Conservation (phyloP, 2,329 filamentous ascomycete species). For the Fusarium continuum region DNA sequence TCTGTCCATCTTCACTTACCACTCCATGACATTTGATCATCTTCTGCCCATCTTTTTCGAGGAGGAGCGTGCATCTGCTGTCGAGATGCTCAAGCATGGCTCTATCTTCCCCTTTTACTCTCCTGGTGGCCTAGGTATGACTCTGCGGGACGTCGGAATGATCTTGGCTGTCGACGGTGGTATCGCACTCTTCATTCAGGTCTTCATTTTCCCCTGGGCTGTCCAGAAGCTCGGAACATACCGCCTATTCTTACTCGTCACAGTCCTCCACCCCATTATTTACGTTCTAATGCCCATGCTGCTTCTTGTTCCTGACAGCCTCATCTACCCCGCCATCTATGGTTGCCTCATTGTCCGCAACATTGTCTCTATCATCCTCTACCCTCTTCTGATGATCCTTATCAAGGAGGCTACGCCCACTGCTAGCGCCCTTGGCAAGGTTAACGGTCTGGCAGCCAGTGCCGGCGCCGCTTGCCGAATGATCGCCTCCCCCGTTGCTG, state of each 20-base stretch:
- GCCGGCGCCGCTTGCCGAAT: conserved; percentile 74
- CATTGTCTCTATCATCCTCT: conserved; percentile 69
- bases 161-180: conserved; percentile 68
- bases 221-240: conserved; percentile 68
- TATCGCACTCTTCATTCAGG: conserved; percentile 68
- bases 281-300: conserved; percentile 69
- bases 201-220: conserved; percentile 68
- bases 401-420: conserved; percentile 73
- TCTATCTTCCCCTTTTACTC: conserved; percentile 61
- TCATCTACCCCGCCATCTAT: conserved; percentile 68
- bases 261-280: conserved; percentile 67
- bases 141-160: conserved; percentile 68
- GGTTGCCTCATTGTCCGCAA: conserved; percentile 66
- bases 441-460: conserved; percentile 73
- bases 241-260: conserved; percentile 66
- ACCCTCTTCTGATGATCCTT: conserved; percentile 71
- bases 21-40: conserved; percentile 95
- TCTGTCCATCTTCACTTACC: conserved; percentile 90
- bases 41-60: conserved; percentile 93
- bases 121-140: conserved; percentile 70
- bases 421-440: conserved; percentile 65
- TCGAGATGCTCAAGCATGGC: conserved; percentile 46
- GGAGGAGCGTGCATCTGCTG: conserved; percentile 66
- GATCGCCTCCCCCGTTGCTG: conserved; percentile 70
- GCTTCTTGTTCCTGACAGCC: conserved; percentile 61